A percentile compares a stretch with the other conserved stretches of the same genome.
phyloP scores from a whole-genome alignment of 139 green algal species.

The Prasinococcaceae sp. region DNA sequence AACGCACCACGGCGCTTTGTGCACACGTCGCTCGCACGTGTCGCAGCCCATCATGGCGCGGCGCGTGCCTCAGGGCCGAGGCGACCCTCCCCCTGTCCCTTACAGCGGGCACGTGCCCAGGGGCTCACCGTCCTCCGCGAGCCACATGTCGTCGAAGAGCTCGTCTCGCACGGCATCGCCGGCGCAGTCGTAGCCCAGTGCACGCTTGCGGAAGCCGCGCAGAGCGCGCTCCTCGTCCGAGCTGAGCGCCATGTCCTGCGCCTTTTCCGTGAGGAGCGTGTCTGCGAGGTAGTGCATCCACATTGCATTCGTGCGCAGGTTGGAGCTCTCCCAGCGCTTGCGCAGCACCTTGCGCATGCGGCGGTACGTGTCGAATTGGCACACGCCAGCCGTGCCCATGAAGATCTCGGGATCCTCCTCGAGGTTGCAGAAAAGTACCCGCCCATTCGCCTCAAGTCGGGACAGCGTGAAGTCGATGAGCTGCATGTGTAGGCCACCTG shows the following conservation, averaged over 20 bases:
- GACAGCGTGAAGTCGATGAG: slow-evolving; percentile 88
- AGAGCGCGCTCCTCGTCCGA: slow-evolving; percentile 19
- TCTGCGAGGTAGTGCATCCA: slow-evolving; percentile 90
- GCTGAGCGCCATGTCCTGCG: slow-evolving; percentile 1
- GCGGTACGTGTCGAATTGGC: slow-evolving; percentile 66
- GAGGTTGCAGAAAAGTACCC: slow-evolving; percentile 33
- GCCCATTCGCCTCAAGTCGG: slow-evolving; percentile 25
- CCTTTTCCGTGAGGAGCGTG: slow-evolving; percentile 48
- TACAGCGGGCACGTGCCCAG: neutral
- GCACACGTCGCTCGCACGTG: no score
- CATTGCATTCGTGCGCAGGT: slow-evolving; percentile 47
- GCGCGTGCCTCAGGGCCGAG: no score
- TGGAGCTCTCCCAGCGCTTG: neutral
- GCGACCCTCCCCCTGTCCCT: no score
- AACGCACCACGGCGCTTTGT: no score
- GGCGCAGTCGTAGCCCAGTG: slow-evolving; percentile 25
- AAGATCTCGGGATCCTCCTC: slow-evolving; percentile 71
- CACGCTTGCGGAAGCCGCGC: slow-evolving; percentile 35
- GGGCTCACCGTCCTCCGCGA: neutral
- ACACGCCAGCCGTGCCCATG: slow-evolving; percentile 47
- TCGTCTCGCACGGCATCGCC: slow-evolving; percentile 47
- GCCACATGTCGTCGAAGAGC: slow-evolving; percentile 41
- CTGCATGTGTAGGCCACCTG: slow-evolving; percentile 17
- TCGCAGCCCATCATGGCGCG: no score
- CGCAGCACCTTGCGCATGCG: slow-evolving; percentile 49